Evolutionary conservation across 495 filamentous ascomycete species (phyloP), one percentile per base, ranked within the genome.

Genomic region (Hypoxylon lenormandii): DNA sequence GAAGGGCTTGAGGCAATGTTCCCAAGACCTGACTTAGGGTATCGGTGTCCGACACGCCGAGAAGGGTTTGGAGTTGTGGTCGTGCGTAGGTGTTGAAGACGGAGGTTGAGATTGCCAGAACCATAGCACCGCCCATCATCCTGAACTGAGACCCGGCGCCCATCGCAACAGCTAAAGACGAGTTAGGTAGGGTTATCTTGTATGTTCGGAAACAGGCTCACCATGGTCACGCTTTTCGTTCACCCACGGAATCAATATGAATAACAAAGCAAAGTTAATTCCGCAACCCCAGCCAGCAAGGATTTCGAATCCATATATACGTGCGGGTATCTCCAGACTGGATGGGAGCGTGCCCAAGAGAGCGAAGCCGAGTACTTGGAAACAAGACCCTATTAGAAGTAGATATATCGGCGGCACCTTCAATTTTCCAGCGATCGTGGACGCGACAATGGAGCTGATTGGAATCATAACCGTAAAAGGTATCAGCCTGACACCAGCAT

Each of bases 401-500:
- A 72, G 13, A 5, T 58, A 66, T 2, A 74, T n/a, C 0, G 59
- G 46, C 0, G 72, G 56, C 0, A 71, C 28, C 23, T 66, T 71
- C n/a, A 60, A 13, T 73, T 79, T 77, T 2, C 48, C 59, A 11
- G 59, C 59, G 4, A 77, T 58, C 10, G 71, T 46, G 28, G 75
- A 77, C 5, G 70, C 70, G 8, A 83, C 38, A 12, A 59, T 72
- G 0, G 78, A 75, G 1, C 78, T 79, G 18, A 81, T 22, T 2
- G 82, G 77, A 26, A 18, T 70, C 48, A 36, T 72, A 42, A 60
- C 74, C 0, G 78, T 45, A 26, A 81, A 79, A 5, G 82, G 81
- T 4, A 86, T 74, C 26, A 90, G 68, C 13, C 80, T 69, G 7
- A 87, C 61, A 7, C 84, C 87, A 0, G 86, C 80, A 0, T 73